Evolutionary conservation across 345 rosid species (phyloP), one percentile per base, ranked within the genome.

Genomic region (Conringia planisiliqua): DNA sequence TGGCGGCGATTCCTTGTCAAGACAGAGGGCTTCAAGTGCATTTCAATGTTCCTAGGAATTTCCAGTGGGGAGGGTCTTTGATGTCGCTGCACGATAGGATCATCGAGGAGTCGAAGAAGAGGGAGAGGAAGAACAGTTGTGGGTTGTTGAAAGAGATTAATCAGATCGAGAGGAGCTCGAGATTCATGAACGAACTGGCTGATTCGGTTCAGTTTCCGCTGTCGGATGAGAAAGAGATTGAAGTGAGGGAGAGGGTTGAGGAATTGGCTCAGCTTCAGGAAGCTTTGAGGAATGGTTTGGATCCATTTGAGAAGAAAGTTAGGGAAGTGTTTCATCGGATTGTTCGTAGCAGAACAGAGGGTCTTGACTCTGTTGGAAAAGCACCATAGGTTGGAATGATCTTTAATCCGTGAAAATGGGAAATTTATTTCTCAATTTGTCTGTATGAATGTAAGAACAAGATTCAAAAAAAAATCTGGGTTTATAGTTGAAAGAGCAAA

Each of bases 1-100:
- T 94, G 56, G 98, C 98, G 0, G 96, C 97, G 3, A 88, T 94
- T 44, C 98, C 97, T 0, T 94, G 96, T 65, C 98, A 94, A 72
- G 97, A 94, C 65, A 84, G 98, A 32, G 97, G 98, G 0, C 72
- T 94, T 78, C 93, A 90, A 63, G 87, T 89, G 4, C 93, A 91
- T 69, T 87, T 91, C 43, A 82, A 88, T 17, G 76, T 88, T 44
- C 93, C 98, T 0, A 85, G 90, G 80, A 88, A 83, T 58, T 84
- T 72, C 32, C 24, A 68, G 0, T 94, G 97, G 98, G 89, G 88
- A 2, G 86, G 79, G 7, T 78, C 91, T 1, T 20, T 94, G 68
- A 73, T 81, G 73, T 72, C 77, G 1, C 65, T 94, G 83, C 96
- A 88, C 73, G 97, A 94, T 79, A 82, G 74, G 85, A 80, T 94